Evolutionary conservation across 805 yeast species (phyloP).

Genomic region (Suhomyces prunicola): DNA sequence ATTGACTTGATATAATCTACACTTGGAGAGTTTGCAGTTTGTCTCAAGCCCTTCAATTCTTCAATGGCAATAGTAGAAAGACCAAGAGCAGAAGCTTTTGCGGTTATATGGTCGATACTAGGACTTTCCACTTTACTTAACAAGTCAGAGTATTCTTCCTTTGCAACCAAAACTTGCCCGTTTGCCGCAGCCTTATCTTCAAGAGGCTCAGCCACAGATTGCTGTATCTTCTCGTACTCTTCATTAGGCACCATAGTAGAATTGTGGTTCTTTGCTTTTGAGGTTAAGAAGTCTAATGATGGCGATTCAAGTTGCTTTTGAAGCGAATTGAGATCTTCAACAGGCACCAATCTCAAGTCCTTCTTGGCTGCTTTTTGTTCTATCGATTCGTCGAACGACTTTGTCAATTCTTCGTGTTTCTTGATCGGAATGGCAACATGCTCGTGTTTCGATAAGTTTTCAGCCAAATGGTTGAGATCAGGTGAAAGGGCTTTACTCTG

Average conservation of each 20-base stretch:
- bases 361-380: conserved; percentile 8
- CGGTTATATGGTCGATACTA: conserved; percentile 1
- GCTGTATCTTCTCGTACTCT: conserved; percentile 4
- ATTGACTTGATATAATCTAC: conserved; percentile 5
- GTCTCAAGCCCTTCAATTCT: conserved; percentile 5
- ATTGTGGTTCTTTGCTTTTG: conserved; percentile 7
- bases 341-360: conserved; percentile 11
- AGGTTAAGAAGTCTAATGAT: conserved; percentile 6
- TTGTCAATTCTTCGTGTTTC: conserved; percentile 15
- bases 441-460: neutral
- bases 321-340: conserved; percentile 6
- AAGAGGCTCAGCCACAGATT: conserved; percentile 8
- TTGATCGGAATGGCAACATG: conserved; percentile 12
- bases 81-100: conserved; percentile 3
- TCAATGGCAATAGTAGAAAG: neutral
- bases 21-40: conserved; percentile 6
- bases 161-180: neutral
- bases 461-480: neutral
- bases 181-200: conserved; percentile 11
- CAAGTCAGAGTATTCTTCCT: neutral
- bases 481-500: conserved; percentile 3
- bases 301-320: conserved; percentile 10
- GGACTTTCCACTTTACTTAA: conserved; percentile 1
- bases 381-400: conserved; percentile 3
- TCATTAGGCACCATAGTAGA: conserved; percentile 3